A percentile compares a stretch with the other conserved stretches of the same genome.
phyloP scores from a whole-genome alignment of 2,329 filamentous ascomycete species.

The Talaromyces sp. region DNA sequence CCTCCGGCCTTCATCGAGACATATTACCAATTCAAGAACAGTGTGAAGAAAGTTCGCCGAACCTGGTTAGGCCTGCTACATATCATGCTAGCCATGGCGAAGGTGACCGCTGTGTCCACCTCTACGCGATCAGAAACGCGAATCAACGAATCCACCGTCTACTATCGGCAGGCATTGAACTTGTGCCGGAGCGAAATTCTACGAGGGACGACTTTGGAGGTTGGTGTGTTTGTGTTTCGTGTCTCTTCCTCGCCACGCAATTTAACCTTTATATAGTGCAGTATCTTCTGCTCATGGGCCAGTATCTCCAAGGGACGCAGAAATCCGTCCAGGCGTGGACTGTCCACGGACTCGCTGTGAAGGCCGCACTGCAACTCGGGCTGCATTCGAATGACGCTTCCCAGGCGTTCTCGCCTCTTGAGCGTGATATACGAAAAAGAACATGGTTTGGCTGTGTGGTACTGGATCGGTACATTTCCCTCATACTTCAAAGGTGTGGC shows the following conservation, averaged over 20 bases:
- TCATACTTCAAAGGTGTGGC: neutral
- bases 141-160: conserved; percentile 15
- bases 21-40: conserved; percentile 18
- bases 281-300: conserved; percentile 44
- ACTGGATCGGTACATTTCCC: conserved; percentile 37
- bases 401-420: conserved; percentile 31
- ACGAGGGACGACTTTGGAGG: conserved; percentile 19
- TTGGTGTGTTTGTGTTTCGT: conserved; percentile 13
- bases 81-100: conserved; percentile 26
- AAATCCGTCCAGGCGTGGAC: conserved; percentile 51
- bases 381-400: conserved; percentile 43
- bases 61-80: conserved; percentile 29
- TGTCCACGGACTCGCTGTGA: conserved; percentile 49
- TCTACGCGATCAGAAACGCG: conserved; percentile 11
- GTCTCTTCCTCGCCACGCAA: neutral
- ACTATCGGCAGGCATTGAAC: conserved; percentile 18
- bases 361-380: conserved; percentile 49
- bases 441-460: conserved; percentile 48
- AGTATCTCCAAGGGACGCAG: conserved; percentile 52
- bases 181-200: conserved; percentile 19
- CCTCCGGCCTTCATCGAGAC: conserved; percentile 21
- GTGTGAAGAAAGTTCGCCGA: conserved; percentile 17
- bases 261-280: conserved; percentile 31
- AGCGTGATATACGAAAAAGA: conserved; percentile 44
- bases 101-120: conserved; percentile 13